Evolutionary conservation across 768 basidiomycete species (phyloP).

Genomic region (Rhizopogon roseolus): DNA sequence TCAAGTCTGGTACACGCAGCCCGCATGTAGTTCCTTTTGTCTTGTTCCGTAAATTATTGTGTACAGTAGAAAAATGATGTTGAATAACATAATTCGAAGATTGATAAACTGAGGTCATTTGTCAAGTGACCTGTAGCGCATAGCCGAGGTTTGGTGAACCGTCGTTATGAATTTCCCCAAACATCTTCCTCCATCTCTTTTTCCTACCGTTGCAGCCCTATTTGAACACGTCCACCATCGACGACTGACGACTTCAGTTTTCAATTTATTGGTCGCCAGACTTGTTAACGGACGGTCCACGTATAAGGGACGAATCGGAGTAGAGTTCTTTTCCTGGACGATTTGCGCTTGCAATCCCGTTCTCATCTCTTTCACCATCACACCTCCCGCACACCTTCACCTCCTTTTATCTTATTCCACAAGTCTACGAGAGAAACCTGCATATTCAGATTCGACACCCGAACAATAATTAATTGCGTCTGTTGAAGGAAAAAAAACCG

Average conservation of each 20-base stretch:
- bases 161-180: too few species aligned
- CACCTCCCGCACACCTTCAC: constrained; percentile 1
- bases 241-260: neutral
- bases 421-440: neutral
- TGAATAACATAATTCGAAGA: too few species aligned
- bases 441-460: too few species aligned
- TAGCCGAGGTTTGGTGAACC: constrained; percentile 3
- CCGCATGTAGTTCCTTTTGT: too few species aligned
- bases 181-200: neutral
- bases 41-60: too few species aligned
- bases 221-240: neutral
- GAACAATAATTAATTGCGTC: too few species aligned
- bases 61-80: too few species aligned
- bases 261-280: neutral
- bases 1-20: too few species aligned
- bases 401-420: neutral
- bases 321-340: constrained; percentile 2
- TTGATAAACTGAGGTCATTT: neutral
- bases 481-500: too few species aligned
- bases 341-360: neutral
- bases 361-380: constrained; percentile 4
- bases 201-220: neutral
- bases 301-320: constrained; percentile 5
- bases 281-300: neutral
- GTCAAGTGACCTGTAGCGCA: neutral